Percentiles rank a stretch among this genome's conserved stretches.
Evolutionary conservation across 2,329 filamentous ascomycete species (phyloP).

Genomic region (Dryadomyces quercus-mongolicae): DNA sequence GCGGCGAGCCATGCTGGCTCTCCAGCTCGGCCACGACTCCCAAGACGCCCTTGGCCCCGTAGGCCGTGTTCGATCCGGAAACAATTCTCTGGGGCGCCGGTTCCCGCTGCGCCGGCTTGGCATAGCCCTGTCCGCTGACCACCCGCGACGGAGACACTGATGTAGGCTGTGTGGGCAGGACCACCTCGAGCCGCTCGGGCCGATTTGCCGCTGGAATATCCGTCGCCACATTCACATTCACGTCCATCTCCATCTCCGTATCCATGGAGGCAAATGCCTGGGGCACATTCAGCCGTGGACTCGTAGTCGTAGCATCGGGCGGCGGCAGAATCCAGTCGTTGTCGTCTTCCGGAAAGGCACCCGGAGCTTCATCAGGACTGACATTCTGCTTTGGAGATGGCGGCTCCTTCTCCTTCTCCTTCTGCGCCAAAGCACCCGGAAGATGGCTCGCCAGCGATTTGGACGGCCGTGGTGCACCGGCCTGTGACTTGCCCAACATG

Average conservation of each 20-base stretch:
- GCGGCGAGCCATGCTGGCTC: constrained; percentile 27
- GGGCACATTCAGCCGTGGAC: constrained; percentile 37
- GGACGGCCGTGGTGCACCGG: constrained; percentile 31
- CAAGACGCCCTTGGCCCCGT: constrained; percentile 13
- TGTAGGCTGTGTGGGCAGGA: constrained; percentile 17
- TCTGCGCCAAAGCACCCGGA: constrained; percentile 24
- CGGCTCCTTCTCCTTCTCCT: constrained; percentile 8
- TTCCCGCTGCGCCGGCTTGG: constrained; percentile 38
- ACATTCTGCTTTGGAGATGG: constrained; percentile 4
- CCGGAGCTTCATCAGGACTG: constrained; percentile 30
- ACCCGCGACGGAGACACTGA: constrained; percentile 1
- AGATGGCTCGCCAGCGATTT: constrained; percentile 31
- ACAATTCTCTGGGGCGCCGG: constrained; percentile 40
- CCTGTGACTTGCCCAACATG: constrained; percentile 47
- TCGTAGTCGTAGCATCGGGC: constrained; percentile 27
- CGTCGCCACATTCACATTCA: constrained; percentile 23
- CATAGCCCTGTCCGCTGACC: constrained; percentile 28
- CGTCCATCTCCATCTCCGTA: not conserved
- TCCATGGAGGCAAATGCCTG: constrained; percentile 34
- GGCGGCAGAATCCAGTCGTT: constrained; percentile 52
- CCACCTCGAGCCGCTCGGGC: constrained; percentile 20
- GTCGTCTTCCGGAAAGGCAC: constrained; percentile 50
- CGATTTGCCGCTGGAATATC: constrained; percentile 24
- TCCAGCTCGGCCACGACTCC: constrained; percentile 29
- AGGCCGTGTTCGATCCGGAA: constrained; percentile 44